Conservation (phyloP, 768 basidiomycete genomes). For the Naematelia aurantialba region DNA sequence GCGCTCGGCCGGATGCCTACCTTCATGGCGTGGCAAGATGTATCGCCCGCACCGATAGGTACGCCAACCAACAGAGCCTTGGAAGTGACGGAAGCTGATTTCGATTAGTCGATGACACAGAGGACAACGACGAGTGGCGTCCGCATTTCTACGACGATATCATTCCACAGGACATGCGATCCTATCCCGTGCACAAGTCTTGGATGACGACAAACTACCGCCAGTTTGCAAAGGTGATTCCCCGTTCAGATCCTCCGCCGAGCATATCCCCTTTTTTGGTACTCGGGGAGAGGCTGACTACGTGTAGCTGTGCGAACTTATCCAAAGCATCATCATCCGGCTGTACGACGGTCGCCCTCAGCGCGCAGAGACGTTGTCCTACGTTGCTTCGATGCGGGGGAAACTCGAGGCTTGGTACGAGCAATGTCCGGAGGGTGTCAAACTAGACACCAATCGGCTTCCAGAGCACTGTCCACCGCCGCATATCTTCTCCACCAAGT, state of each 20-base stretch:
- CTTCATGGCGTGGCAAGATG: constrained; percentile 25
- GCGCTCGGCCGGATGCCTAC: constrained; percentile 24
- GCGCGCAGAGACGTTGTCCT: constrained; percentile 5
- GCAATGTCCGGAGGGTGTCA: constrained; percentile 15
- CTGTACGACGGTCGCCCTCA: constrained; percentile 21
- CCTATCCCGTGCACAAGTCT: constrained; percentile 20
- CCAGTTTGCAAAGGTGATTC: constrained; percentile 22
- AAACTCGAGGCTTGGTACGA: constrained; percentile 14
- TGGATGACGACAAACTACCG: constrained; percentile 16
- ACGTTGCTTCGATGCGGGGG: constrained; percentile 12
- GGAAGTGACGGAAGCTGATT: not conserved
- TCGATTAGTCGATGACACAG: constrained; percentile 22
- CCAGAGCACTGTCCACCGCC: constrained; percentile 26
- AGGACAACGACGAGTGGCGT: constrained; percentile 22
- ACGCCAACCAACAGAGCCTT: not conserved
- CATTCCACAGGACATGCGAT: constrained; percentile 11
- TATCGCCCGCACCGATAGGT: constrained; percentile 24
- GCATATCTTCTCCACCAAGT: constrained; percentile 30
- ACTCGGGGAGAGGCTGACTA: not conserved
- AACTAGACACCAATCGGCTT: constrained; percentile 11
- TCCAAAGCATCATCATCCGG: constrained; percentile 25
- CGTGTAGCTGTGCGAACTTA: constrained; percentile 24
- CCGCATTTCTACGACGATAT: constrained; percentile 18
- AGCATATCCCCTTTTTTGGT: no score
- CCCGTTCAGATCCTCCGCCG: no score